These are phyloP conservation scores for Candida xiaguanensis DNA, from an alignment of 805 yeast genomes.

Conservation along the genomic window DNA sequence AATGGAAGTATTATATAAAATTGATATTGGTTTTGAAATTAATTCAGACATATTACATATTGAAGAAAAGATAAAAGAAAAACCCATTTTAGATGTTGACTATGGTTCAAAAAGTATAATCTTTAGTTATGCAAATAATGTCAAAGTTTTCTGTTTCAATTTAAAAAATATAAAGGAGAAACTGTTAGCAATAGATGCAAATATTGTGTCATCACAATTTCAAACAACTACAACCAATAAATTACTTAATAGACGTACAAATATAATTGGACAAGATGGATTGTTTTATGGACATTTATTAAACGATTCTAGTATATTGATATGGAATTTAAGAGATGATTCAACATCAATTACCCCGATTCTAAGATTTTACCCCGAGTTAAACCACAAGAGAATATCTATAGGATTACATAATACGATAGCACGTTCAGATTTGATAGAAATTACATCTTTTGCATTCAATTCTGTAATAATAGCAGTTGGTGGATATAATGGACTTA, in stretches of 20 bases:
- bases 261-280: constrained; percentile 40
- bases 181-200: constrained; percentile 13
- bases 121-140: constrained; percentile 15
- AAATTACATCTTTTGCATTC: constrained; percentile 25
- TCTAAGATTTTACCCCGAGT: constrained; percentile 18
- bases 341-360: constrained; percentile 14
- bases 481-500: constrained; percentile 42
- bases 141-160: constrained; percentile 20
- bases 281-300: constrained; percentile 35
- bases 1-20: constrained; percentile 7
- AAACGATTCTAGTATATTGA: constrained; percentile 37
- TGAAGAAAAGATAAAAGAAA: constrained; percentile 4
- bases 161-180: constrained; percentile 5
- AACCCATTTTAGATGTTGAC: constrained; percentile 26
- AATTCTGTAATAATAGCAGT: constrained; percentile 33
- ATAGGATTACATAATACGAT: constrained; percentile 9
- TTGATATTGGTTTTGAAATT: constrained; percentile 16
- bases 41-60: constrained; percentile 7
- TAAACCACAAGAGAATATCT: constrained; percentile 17
- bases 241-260: constrained; percentile 14
- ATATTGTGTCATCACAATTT: constrained; percentile 14
- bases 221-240: constrained; percentile 15
- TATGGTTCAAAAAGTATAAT: constrained; percentile 28
- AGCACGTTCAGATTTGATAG: constrained; percentile 8
- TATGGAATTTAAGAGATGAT: constrained; percentile 38